phyloP scores from a whole-genome alignment of 2,329 filamentous ascomycete species.

The Penicillium sp. region DNA sequence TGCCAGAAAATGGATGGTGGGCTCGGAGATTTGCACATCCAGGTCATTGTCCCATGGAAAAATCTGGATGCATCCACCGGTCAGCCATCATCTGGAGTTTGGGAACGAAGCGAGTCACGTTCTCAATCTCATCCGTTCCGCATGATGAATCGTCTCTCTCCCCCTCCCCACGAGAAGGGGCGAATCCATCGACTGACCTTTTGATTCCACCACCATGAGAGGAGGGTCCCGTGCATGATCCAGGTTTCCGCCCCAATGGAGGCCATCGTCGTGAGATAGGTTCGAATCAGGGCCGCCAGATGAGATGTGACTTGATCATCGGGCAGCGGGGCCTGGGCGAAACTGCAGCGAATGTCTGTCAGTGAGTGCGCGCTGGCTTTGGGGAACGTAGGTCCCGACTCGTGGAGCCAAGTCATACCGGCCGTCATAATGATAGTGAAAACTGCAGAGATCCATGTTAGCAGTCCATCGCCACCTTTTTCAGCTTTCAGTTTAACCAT shows the following conservation, averaged over 20 bases:
- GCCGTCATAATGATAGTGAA: constrained; percentile 53
- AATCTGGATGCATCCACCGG: constrained; percentile 30
- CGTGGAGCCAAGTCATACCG: constrained; percentile 23
- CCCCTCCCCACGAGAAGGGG: not conserved
- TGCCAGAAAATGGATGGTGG: constrained; percentile 51
- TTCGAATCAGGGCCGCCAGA: constrained; percentile 48
- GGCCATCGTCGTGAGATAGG: constrained; percentile 53
- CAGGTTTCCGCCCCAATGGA: constrained; percentile 54
- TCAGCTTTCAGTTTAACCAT: not conserved
- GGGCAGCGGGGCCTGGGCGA: constrained; percentile 43
- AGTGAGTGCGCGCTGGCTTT: not conserved
- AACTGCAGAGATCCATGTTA: constrained; percentile 28
- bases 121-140: too few relatives aligned
- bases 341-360: constrained; percentile 31
- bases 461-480: not conserved
- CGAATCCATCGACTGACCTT: constrained; percentile 27
- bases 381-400: too few relatives aligned
- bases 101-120: too few relatives aligned
- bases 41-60: constrained; percentile 59
- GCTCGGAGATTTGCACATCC: constrained; percentile 54
- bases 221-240: constrained; percentile 57
- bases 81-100: not conserved
- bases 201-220: constrained; percentile 60
- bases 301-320: constrained; percentile 44
- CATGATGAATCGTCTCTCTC: too few relatives aligned